phyloP scores from a whole-genome alignment of 805 yeast genomes.

The Ogataea saltuana region DNA sequence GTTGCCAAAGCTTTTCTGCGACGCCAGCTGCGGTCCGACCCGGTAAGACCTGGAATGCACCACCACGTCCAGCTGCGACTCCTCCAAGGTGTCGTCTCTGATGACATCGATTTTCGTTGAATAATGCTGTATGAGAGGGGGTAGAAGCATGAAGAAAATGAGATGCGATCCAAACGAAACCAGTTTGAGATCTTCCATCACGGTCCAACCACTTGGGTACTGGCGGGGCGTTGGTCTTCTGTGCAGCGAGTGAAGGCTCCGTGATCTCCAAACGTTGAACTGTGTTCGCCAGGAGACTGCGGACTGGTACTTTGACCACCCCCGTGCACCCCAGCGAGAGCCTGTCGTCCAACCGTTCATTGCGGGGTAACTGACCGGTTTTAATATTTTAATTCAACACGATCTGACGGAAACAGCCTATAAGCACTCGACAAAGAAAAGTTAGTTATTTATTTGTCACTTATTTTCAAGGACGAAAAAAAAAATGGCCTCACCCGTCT shows the following conservation, averaged over 20 bases:
- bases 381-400: background rate
- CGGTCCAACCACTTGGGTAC: slow-evolving; percentile 25
- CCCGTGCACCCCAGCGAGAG: slow-evolving; percentile 1
- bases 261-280: slow-evolving; percentile 4
- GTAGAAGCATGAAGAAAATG: slow-evolving; percentile 33
- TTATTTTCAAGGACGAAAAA: background rate
- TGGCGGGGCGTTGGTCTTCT: slow-evolving; percentile 15
- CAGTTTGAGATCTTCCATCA: slow-evolving; percentile 31
- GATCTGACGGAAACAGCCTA: background rate
- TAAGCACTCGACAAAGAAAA: background rate
- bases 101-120: slow-evolving; percentile 33
- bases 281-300: slow-evolving; percentile 1
- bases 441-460: background rate
- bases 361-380: background rate
- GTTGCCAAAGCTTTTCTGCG: background rate
- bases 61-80: slow-evolving; percentile 14
- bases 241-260: slow-evolving; percentile 15
- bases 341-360: slow-evolving; percentile 3
- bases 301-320: background rate
- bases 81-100: slow-evolving; percentile 29
- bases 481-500: slow-evolving; percentile 7
- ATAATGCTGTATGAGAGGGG: slow-evolving; percentile 30
- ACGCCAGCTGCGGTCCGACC: background rate
- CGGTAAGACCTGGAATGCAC: slow-evolving; percentile 1
- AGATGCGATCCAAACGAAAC: slow-evolving; percentile 35